Conservation (phyloP, 2,329 filamentous ascomycete genomes). For the Chrysoporthe puriensis region DNA sequence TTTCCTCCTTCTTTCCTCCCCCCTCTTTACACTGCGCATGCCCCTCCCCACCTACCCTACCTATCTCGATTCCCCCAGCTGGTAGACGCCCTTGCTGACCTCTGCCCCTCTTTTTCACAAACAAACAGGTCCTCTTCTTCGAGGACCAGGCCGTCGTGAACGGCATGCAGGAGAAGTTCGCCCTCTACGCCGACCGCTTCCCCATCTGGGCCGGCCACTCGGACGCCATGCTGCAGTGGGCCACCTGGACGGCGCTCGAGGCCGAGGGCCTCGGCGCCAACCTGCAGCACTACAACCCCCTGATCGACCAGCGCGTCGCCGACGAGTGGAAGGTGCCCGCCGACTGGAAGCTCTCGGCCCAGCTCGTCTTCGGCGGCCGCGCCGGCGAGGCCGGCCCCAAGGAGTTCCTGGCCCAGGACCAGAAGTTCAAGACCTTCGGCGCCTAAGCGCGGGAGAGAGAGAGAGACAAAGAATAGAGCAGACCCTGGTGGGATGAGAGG, state of each 20-base stretch:
- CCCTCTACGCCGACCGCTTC: slow-evolving; percentile 80
- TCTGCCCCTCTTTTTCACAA: neutral
- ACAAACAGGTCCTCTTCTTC: slow-evolving; percentile 75
- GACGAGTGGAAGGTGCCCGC: slow-evolving; percentile 70
- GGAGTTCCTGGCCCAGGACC: slow-evolving; percentile 65
- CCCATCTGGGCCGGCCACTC: slow-evolving; percentile 76
- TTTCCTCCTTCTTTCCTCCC: slow-evolving; percentile 6
- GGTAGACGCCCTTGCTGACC: too few relatives aligned
- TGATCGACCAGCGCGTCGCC: slow-evolving; percentile 75
- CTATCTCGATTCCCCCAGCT: too few relatives aligned
- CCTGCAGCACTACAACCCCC: slow-evolving; percentile 91
- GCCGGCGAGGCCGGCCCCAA: slow-evolving; percentile 64
- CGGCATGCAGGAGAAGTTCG: slow-evolving; percentile 68
- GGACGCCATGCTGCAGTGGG: slow-evolving; percentile 80
- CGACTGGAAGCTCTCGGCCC: slow-evolving; percentile 77
- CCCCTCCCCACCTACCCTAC: neutral
- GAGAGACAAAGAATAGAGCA: neutral
- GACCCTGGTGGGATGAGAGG: too few relatives aligned
- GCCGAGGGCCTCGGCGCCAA: slow-evolving; percentile 84
- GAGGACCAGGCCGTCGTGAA: slow-evolving; percentile 73
- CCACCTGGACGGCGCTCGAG: slow-evolving; percentile 81
- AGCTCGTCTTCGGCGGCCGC: slow-evolving; percentile 80
- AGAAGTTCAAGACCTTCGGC: slow-evolving; percentile 68
- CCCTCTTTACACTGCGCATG: neutral
- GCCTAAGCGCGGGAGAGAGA: slow-evolving; percentile 40